phyloP scores from a whole-genome alignment of 768 basidiomycete genomes.

The Boletus pseudopeckii region DNA sequence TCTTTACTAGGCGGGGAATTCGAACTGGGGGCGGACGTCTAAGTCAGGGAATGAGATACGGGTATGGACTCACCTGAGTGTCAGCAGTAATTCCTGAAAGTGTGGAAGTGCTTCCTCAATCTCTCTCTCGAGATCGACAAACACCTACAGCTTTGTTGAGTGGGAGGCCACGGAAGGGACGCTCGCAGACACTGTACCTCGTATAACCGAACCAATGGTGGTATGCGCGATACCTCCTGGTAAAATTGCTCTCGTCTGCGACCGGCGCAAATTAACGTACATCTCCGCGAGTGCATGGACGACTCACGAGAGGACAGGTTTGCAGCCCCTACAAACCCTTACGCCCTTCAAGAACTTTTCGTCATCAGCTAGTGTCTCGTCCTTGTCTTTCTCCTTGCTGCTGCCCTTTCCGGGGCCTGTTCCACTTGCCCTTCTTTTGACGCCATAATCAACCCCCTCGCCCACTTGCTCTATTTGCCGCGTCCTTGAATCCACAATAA shows the following conservation, averaged over 20 bases:
- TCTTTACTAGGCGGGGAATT: constrained; percentile 60
- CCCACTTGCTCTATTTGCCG: constrained; percentile 80
- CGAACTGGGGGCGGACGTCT: constrained; percentile 20
- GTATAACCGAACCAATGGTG: constrained; percentile 67
- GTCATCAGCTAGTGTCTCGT: constrained; percentile 49
- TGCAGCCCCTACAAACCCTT: constrained; percentile 81
- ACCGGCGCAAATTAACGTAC: not conserved
- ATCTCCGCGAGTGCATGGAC: constrained; percentile 5
- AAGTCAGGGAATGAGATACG: constrained; percentile 11
- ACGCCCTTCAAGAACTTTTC: constrained; percentile 89
- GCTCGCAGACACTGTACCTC: constrained; percentile 43
- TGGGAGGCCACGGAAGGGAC: not conserved
- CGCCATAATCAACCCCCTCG: constrained; percentile 83
- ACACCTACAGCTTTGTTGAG: constrained; percentile 41
- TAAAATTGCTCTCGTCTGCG: constrained; percentile 76
- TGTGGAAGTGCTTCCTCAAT: constrained; percentile 86
- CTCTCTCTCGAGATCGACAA: constrained; percentile 77
- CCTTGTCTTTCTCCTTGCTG: constrained; percentile 36
- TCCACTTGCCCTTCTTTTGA: constrained; percentile 44
- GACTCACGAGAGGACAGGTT: constrained; percentile 73
- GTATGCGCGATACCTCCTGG: constrained; percentile 56
- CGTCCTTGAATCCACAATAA: constrained; percentile 80
- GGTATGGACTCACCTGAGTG: constrained; percentile 48
- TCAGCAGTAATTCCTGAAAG: constrained; percentile 81
- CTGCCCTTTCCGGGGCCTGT: constrained; percentile 7